Evolutionary conservation across 495 filamentous ascomycete species (phyloP).

Genomic region (Aspergillus nanangensis): DNA sequence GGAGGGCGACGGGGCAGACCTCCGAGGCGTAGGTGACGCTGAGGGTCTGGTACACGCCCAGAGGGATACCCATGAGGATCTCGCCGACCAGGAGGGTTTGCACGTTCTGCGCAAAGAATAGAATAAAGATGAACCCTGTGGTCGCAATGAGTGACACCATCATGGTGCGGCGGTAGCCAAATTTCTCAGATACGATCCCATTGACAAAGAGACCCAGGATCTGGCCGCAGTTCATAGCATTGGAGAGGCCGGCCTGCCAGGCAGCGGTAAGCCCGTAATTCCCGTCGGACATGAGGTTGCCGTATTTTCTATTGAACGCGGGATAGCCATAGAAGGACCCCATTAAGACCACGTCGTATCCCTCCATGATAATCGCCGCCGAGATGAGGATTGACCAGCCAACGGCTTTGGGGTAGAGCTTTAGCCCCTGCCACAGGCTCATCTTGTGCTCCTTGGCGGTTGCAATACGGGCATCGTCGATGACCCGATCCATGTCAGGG

Average conservation of each 20-base stretch:
- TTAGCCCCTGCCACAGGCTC: conserved; percentile 20
- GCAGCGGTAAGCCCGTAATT: conserved; percentile 34
- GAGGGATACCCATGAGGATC: conserved; percentile 65
- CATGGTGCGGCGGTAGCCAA: conserved; percentile 60
- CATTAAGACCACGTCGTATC: conserved; percentile 41
- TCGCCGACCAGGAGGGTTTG: conserved; percentile 57
- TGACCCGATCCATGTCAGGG: neutral
- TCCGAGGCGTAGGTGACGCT: conserved; percentile 69
- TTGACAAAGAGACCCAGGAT: conserved; percentile 63
- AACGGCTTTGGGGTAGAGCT: conserved; percentile 42
- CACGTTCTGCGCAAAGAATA: conserved; percentile 61
- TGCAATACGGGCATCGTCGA: neutral
- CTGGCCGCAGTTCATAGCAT: conserved; percentile 52
- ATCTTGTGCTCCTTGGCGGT: conserved; percentile 6
- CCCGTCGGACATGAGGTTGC: conserved; percentile 20
- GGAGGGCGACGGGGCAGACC: conserved; percentile 59
- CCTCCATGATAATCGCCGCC: conserved; percentile 42
- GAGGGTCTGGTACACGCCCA: conserved; percentile 69
- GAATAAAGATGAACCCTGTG: conserved; percentile 55
- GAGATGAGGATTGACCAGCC: conserved; percentile 41
- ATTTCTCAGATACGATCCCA: conserved; percentile 57
- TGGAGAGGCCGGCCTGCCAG: conserved; percentile 65
- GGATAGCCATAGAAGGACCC: conserved; percentile 26
- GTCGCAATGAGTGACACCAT: conserved; percentile 52
- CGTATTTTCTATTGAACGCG: conserved; percentile 33